These are phyloP conservation scores for Angomonas deanei DNA, from an alignment of 208 protist genomes.

Conservation along the genomic window DNA sequence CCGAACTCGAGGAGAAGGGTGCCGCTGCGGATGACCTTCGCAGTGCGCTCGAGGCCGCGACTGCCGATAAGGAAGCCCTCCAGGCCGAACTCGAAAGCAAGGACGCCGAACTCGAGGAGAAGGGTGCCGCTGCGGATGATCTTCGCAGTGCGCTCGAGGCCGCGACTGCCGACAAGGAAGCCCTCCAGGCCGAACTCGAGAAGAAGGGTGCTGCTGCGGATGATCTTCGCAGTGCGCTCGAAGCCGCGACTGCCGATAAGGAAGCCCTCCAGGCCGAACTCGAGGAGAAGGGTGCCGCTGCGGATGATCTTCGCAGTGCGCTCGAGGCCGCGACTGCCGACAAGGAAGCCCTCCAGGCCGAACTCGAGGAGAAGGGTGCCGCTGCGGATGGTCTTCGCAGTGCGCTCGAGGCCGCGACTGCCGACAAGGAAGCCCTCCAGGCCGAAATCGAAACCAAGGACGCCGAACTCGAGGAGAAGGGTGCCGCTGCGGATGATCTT, in stretches of 20 bases:
- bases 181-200: neutral
- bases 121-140: neutral
- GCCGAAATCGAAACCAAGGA: neutral
- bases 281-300: neutral
- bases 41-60: neutral
- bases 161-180: neutral
- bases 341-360: neutral
- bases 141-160: neutral
- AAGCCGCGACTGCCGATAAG: neutral
- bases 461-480: neutral
- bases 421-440: neutral
- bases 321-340: neutral
- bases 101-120: neutral
- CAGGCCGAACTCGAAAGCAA: neutral
- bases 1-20: neutral
- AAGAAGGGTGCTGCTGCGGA: neutral
- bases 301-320: neutral
- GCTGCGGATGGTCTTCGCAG: neutral
- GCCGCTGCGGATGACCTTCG: neutral
- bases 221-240: neutral
- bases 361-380: neutral
- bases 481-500: neutral
- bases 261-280: neutral
- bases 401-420: neutral
- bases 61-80: neutral